Conservation (phyloP, 83 land plant genomes). For the Diphasiastrum complanatum region DNA sequence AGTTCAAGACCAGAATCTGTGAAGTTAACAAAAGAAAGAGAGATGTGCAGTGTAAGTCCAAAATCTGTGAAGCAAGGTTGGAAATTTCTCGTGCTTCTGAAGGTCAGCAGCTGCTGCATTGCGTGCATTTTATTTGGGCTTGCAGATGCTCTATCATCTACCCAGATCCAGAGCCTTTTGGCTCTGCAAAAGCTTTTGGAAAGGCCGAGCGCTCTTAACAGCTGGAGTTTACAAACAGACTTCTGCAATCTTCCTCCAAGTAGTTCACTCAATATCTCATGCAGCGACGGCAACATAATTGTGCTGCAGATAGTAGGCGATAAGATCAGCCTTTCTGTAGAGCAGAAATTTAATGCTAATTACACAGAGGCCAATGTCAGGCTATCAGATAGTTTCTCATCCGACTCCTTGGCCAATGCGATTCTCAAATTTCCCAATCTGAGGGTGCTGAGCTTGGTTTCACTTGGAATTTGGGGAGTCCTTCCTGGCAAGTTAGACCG, state of each 20-base stretch:
- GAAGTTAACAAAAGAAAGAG: too few species aligned
- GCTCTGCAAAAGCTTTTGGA: conserved; percentile 9
- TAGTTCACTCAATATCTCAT: conserved; percentile 17
- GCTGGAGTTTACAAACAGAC: conserved; percentile 3
- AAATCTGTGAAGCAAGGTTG: too few species aligned
- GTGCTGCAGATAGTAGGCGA: conserved; percentile 59
- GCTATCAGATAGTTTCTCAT: conserved; percentile 45
- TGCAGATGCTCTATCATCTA: background rate
- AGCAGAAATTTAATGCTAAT: background rate
- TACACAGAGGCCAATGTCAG: conserved; percentile 12
- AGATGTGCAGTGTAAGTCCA: too few species aligned
- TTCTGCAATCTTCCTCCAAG: conserved; percentile 10
- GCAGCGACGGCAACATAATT: conserved; percentile 55
- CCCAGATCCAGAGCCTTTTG: background rate
- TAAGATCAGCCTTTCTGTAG: conserved; percentile 9
- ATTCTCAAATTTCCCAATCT: conserved; percentile 49
- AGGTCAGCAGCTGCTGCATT: too few species aligned
- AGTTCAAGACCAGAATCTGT: too few species aligned
- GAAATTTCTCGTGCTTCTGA: too few species aligned
- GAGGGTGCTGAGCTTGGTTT: conserved; percentile 48
- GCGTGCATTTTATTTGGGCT: too few species aligned
- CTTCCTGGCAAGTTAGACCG: conserved; percentile 45
- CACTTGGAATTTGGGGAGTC: conserved; percentile 79
- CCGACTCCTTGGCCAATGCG: conserved; percentile 48
- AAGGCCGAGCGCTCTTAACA: background rate